Conservation (phyloP, 73 alveolate genomes). For the Tetrahymena malaccensis region DNA sequence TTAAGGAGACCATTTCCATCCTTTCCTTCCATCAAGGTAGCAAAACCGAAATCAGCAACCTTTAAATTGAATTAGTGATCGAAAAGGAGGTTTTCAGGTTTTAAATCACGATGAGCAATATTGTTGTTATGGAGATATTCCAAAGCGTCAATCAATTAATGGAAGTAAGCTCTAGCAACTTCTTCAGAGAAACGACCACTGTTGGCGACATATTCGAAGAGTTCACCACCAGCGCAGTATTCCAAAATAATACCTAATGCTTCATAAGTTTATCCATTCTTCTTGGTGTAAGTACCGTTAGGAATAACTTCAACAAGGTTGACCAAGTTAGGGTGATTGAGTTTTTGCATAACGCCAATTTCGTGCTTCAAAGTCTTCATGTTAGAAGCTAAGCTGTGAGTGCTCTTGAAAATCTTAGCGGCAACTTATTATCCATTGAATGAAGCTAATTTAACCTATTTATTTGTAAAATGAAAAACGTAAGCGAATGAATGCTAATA, state of each 20-base stretch:
- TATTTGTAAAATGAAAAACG: neutral
- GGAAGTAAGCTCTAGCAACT: conserved; percentile 53
- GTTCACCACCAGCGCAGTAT: conserved; percentile 54
- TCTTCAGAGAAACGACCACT: conserved; percentile 64
- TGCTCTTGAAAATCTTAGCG: conserved; percentile 12
- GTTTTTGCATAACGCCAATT: conserved; percentile 10
- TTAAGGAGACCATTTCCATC: conserved; percentile 16
- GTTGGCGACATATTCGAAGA: conserved; percentile 47
- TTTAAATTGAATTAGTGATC: conserved; percentile 65
- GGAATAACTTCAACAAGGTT: conserved; percentile 15
- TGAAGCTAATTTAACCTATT: neutral
- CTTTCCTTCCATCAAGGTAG: conserved; percentile 36
- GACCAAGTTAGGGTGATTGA: conserved; percentile 41
- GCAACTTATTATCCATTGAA: neutral
- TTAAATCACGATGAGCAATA: conserved; percentile 80
- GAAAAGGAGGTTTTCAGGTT: conserved; percentile 79
- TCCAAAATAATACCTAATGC: conserved; percentile 43
- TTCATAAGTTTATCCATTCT: conserved; percentile 23
- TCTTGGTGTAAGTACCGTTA: conserved; percentile 7
- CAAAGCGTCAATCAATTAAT: conserved; percentile 55
- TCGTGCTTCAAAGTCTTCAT: conserved; percentile 35
- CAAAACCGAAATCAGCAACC: conserved; percentile 89
- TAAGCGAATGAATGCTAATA: neutral
- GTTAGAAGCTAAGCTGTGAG: conserved; percentile 1
- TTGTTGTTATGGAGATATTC: conserved; percentile 58